Evolutionary conservation across 805 yeast species (phyloP).

Genomic region (Ogataea pignaliae): DNA sequence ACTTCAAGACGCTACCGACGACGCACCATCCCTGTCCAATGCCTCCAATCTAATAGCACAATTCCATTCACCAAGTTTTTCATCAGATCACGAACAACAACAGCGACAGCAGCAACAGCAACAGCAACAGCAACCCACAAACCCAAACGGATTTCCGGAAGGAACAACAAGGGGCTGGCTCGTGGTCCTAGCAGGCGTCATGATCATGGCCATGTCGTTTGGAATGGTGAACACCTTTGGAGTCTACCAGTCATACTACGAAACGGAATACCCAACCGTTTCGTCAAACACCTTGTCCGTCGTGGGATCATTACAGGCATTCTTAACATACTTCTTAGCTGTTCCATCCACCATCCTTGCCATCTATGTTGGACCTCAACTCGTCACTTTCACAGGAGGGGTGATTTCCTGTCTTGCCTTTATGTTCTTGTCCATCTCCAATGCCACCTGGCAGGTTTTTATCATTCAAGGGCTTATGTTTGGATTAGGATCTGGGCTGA

Average conservation of each 20-base stretch:
- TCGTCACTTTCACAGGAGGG: slow-evolving; percentile 38
- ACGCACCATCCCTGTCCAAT: too few species aligned
- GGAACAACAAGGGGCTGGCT: slow-evolving; percentile 57
- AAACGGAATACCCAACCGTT: slow-evolving; percentile 36
- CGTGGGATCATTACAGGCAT: slow-evolving; percentile 51
- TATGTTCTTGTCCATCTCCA: slow-evolving; percentile 54
- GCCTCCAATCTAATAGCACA: too few species aligned
- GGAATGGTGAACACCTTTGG: slow-evolving; percentile 60
- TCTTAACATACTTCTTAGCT: slow-evolving; percentile 43
- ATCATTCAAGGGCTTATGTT: slow-evolving; percentile 64
- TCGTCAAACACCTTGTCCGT: slow-evolving; percentile 44
- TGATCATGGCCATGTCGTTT: slow-evolving; percentile 45
- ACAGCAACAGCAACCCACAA: too few species aligned
- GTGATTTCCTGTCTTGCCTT: slow-evolving; percentile 40
- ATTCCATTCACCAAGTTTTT: too few species aligned
- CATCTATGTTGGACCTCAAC: slow-evolving; percentile 40
- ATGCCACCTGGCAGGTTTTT: slow-evolving; percentile 60
- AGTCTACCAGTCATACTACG: slow-evolving; percentile 50
- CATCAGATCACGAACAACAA: too few species aligned
- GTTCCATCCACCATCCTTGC: slow-evolving; percentile 40
- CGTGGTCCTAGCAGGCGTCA: slow-evolving; percentile 44
- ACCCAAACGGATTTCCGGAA: slow-evolving; percentile 12
- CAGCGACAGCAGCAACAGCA: too few species aligned
- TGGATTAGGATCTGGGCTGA: slow-evolving; percentile 52
- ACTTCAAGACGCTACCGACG: too few species aligned